Percentiles rank a stretch among this genome's conserved stretches.
Evolutionary conservation across 129 eudicot species (phyloP).

Genomic region (Artemisia tridentata): DNA sequence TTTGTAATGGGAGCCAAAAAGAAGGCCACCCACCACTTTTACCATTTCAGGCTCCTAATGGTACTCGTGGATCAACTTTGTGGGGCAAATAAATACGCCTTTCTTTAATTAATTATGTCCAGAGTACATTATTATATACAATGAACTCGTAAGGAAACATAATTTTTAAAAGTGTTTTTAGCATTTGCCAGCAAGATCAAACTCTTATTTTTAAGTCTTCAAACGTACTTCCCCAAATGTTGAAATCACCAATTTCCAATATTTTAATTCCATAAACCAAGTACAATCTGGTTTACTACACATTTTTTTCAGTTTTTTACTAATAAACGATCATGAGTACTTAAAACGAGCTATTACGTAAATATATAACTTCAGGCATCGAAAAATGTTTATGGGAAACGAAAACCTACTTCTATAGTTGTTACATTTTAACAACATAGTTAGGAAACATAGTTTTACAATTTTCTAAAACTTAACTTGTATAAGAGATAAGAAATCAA

Average conservation of each 20-base stretch:
- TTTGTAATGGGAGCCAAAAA: constrained; percentile 29
- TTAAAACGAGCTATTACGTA: neutral
- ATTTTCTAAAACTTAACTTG: neutral
- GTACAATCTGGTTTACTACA: neutral
- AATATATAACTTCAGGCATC: no score
- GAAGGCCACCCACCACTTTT: constrained; percentile 10
- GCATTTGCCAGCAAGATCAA: constrained; percentile 6
- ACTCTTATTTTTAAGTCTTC: constrained; percentile 13
- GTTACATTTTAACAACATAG: no score
- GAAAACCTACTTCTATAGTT: neutral
- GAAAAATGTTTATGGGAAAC: neutral
- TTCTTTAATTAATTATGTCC: constrained; percentile 6
- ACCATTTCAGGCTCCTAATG: constrained; percentile 25
- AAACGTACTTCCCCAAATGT: constrained; percentile 21
- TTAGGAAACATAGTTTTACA: no score
- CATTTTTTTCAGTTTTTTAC: neutral
- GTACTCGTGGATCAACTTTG: constrained; percentile 18
- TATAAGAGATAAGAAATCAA: no score
- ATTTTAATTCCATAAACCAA: neutral
- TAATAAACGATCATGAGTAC: neutral
- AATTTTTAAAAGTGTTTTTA: neutral
- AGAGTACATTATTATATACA: neutral
- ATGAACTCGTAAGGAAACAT: no score
- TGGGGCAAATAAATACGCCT: constrained; percentile 13
- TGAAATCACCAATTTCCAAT: constrained; percentile 10